A percentile compares a stretch with the other conserved stretches of the same genome.
Evolutionary conservation across 108 stramenopile species (phyloP).

Genomic region (Chaetoceros tenuissimus): DNA sequence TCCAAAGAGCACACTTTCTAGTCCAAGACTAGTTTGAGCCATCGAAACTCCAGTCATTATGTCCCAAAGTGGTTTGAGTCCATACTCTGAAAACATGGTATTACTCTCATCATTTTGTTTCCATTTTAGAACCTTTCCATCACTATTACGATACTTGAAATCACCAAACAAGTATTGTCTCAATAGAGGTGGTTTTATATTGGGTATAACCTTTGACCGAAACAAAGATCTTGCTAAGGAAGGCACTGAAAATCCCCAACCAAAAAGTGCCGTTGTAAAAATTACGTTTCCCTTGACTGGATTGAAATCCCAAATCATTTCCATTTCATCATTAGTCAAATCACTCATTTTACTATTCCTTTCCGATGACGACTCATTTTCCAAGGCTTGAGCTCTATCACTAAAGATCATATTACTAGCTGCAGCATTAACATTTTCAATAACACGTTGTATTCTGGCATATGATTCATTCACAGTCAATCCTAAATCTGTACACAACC

Average conservation of each 20-base stretch:
- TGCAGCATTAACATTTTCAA: conserved; percentile 94
- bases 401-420: conserved; percentile 54
- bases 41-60: conserved; percentile 60
- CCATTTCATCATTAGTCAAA: conserved; percentile 26
- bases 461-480: conserved; percentile 85
- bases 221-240: conserved; percentile 67
- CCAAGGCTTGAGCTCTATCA: conserved; percentile 21
- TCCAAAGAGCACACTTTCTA: conserved; percentile 41
- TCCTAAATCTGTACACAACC: conserved; percentile 67
- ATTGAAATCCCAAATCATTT: conserved; percentile 85
- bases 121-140: conserved; percentile 71
- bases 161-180: conserved; percentile 74
- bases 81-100: conserved; percentile 76
- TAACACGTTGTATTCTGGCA: conserved; percentile 72
- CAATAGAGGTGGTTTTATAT: conserved; percentile 66
- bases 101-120: conserved; percentile 33
- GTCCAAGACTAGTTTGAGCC: conserved; percentile 38
- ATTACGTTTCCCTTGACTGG: conserved; percentile 91
- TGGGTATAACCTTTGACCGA: conserved; percentile 39
- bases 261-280: conserved; percentile 88
- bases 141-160: conserved; percentile 42
- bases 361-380: not conserved
- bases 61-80: conserved; percentile 66
- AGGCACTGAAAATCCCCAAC: conserved; percentile 92
- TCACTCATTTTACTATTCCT: conserved; percentile 2